Evolutionary conservation across 345 rosid genomes (phyloP).

Genomic region (Raphanus raphanistrum): DNA sequence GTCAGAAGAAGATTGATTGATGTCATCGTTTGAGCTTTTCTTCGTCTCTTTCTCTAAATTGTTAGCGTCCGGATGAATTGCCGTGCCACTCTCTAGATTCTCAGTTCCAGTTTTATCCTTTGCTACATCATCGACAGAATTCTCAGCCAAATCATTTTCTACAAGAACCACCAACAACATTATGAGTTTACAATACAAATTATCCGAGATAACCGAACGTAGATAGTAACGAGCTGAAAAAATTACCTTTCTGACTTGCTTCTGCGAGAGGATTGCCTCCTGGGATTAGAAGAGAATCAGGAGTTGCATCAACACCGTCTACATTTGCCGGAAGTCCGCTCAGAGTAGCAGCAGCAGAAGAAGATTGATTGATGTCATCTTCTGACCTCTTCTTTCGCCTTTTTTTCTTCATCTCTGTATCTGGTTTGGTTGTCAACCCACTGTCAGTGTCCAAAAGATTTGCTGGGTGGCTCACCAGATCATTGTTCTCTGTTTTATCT

Average conservation of each 20-base stretch:
- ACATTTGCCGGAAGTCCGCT: constrained; percentile 7
- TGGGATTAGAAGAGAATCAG: background rate
- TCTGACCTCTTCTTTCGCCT: background rate
- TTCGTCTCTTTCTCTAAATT: background rate
- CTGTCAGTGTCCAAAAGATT: constrained; percentile 12
- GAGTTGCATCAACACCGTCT: constrained; percentile 2
- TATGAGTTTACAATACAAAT: background rate
- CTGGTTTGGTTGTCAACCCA: background rate
- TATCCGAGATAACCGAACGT: background rate
- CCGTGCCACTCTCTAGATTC: background rate
- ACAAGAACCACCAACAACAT: constrained; percentile 15
- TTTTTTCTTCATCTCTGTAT: background rate
- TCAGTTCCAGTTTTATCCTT: background rate
- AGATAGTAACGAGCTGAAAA: background rate
- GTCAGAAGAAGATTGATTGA: constrained; percentile 14
- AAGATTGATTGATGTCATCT: background rate
- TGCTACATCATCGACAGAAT: constrained; percentile 5
- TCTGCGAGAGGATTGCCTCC: background rate
- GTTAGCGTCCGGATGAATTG: background rate
- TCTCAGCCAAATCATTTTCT: constrained; percentile 7
- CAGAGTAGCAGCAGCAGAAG: background rate
- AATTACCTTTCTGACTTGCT: constrained; percentile 17
- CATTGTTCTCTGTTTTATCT: background rate
- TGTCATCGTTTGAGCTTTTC: constrained; percentile 21
- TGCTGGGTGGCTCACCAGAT: background rate